Evolutionary conservation across 768 basidiomycete species (phyloP).

Genomic region (Tricholomella constricta): DNA sequence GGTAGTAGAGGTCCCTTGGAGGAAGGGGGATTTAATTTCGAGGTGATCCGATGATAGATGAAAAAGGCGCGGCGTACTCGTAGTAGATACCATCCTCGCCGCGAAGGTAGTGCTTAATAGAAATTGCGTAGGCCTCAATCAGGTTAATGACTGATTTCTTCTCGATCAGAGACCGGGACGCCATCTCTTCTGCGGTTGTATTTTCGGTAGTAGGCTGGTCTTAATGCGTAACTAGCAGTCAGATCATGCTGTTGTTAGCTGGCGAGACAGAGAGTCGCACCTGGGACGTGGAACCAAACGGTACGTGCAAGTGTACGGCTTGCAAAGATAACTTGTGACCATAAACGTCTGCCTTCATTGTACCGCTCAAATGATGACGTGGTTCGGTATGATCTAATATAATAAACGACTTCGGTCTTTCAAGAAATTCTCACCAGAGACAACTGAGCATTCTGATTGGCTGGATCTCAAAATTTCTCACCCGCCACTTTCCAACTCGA

Average conservation of each 20-base stretch:
- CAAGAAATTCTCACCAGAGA: too few relatives aligned
- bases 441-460: too few relatives aligned
- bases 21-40: neutral
- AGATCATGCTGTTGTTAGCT: neutral
- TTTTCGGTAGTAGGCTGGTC: conserved; percentile 22
- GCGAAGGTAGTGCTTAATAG: conserved; percentile 71
- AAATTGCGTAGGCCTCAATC: conserved; percentile 63
- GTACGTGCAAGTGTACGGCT: conserved; percentile 60
- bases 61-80: conserved; percentile 26
- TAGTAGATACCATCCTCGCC: conserved; percentile 57
- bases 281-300: conserved; percentile 69
- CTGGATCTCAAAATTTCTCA: too few relatives aligned
- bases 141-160: conserved; percentile 72
- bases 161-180: conserved; percentile 55
- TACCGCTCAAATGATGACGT: conserved; percentile 77
- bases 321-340: conserved; percentile 67
- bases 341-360: conserved; percentile 68
- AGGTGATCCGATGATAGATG: conserved; percentile 20
- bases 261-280: conserved; percentile 33
- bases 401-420: too few relatives aligned
- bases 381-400: conserved; percentile 71
- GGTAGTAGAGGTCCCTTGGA: conserved; percentile 67
- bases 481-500: too few relatives aligned
- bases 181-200: conserved; percentile 31
- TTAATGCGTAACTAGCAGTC: conserved; percentile 9